Percentiles rank a stretch among this genome's conserved stretches.
These are phyloP conservation scores for Turritis glabra DNA, from an alignment of 345 rosid species.

Conservation along the genomic window DNA sequence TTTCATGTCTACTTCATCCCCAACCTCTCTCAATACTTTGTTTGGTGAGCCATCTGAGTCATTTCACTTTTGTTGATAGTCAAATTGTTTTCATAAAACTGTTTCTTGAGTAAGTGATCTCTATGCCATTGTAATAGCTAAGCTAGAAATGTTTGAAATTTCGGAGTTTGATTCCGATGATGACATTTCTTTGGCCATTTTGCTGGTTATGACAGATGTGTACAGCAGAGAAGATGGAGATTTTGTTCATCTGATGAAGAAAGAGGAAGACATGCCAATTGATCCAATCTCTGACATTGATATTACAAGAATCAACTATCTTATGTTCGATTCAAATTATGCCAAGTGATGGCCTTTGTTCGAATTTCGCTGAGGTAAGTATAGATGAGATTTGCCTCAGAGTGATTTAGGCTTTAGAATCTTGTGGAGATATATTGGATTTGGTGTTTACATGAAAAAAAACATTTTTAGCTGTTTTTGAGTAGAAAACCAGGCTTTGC, in stretches of 20 bases:
- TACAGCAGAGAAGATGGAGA: slow-evolving; percentile 57
- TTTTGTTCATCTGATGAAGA: slow-evolving; percentile 18
- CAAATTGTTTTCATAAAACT: no score
- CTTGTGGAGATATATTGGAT: no score
- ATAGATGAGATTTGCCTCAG: not conserved
- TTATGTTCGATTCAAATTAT: slow-evolving; percentile 46
- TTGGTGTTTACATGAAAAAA: no score
- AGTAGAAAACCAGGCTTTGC: not conserved
- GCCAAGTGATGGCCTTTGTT: not conserved
- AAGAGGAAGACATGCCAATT: slow-evolving; percentile 48
- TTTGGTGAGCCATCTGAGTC: no score
- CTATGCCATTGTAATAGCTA: no score
- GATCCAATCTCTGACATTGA: slow-evolving; percentile 64
- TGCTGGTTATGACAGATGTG: slow-evolving; percentile 51
- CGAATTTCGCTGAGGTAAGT: not conserved
- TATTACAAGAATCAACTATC: slow-evolving; percentile 45
- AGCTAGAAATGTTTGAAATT: not conserved
- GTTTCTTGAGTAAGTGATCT: no score
- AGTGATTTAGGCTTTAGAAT: not conserved
- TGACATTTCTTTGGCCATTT: not conserved
- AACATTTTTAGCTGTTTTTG: not conserved
- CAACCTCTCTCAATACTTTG: no score
- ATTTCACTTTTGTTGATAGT: no score
- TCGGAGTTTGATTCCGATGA: not conserved
- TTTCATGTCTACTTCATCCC: slow-evolving; percentile 66